These are phyloP conservation scores for Rhizopogon vinicolor DNA, from an alignment of 768 basidiomycete species.

Conservation along the genomic window DNA sequence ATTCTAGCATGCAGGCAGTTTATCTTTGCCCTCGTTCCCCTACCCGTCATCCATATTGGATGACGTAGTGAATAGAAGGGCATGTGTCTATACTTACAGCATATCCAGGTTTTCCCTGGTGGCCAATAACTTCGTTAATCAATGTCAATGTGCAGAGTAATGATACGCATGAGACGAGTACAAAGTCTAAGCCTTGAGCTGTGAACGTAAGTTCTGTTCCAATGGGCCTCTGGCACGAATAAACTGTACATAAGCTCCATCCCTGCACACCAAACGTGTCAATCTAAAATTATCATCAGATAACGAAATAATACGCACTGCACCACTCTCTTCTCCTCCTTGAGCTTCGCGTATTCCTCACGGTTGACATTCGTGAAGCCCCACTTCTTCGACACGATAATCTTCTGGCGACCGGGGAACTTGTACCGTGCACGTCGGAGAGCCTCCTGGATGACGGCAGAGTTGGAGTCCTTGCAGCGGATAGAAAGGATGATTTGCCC, in stretches of 20 bases:
- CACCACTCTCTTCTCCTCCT: slow-evolving; percentile 85
- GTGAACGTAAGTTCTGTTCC: slow-evolving; percentile 80
- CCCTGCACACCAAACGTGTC: slow-evolving; percentile 40
- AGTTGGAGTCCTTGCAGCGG: slow-evolving; percentile 87
- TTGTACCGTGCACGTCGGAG: slow-evolving; percentile 98
- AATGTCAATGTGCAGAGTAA: slow-evolving; percentile 3
- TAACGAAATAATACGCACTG: slow-evolving; percentile 51
- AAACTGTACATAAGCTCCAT: slow-evolving; percentile 94
- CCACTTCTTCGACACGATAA: slow-evolving; percentile 97
- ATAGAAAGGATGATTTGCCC: slow-evolving; percentile 92
- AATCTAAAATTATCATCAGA: slow-evolving; percentile 1
- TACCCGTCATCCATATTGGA: slow-evolving; percentile 60
- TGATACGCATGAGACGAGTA: slow-evolving; percentile 12
- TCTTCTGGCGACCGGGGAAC: slow-evolving; percentile 98
- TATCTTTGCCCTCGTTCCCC: slow-evolving; percentile 82
- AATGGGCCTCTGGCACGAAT: slow-evolving; percentile 86
- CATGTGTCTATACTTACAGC: slow-evolving; percentile 22
- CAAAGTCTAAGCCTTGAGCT: slow-evolving; percentile 59
- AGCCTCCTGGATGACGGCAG: slow-evolving; percentile 90
- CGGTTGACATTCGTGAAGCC: slow-evolving; percentile 95
- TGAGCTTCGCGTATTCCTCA: slow-evolving; percentile 83
- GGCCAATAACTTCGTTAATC: not conserved
- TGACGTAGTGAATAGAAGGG: slow-evolving; percentile 74
- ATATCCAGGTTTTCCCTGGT: slow-evolving; percentile 1
- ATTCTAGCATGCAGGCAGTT: slow-evolving; percentile 12